phyloP scores from a whole-genome alignment of 2,329 filamentous ascomycete species.

The Colletotrichum somersetense region DNA sequence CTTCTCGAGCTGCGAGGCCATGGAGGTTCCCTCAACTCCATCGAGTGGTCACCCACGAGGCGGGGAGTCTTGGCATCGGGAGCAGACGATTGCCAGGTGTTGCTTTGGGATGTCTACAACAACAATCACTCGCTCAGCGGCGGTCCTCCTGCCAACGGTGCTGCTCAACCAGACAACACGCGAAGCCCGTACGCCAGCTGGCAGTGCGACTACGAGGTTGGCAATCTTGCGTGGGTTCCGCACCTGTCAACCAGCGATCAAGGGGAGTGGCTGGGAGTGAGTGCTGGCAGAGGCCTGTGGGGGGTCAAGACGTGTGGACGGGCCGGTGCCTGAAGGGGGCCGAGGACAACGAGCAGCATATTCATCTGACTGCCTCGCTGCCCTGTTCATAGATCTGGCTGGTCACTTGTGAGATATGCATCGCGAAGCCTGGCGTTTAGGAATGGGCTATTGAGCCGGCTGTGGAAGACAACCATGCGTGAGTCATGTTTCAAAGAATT shows the following conservation, averaged over 20 bases:
- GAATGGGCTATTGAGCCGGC: conserved; percentile 21
- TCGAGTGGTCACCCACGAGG: conserved; percentile 93
- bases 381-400: conserved; percentile 41
- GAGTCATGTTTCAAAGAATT: conserved; percentile 3
- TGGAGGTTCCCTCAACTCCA: conserved; percentile 85
- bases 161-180: conserved; percentile 66
- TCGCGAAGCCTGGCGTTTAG: conserved; percentile 45
- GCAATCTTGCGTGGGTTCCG: conserved; percentile 87
- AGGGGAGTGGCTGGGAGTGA: conserved; percentile 87
- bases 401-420: conserved; percentile 42
- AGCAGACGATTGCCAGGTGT: conserved; percentile 89
- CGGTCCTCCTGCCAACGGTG: conserved; percentile 61
- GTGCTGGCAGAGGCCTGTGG: conserved; percentile 85
- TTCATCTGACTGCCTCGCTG: conserved; percentile 22
- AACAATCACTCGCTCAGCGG: conserved; percentile 61
- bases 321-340: conserved; percentile 26
- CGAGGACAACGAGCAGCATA: conserved; percentile 28
- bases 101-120: conserved; percentile 94
- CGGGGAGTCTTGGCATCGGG: conserved; percentile 92
- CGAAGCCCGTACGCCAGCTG: conserved; percentile 81
- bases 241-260: conserved; percentile 75
- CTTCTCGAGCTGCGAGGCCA: conserved; percentile 94
- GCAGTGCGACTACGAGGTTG: conserved; percentile 89
- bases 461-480: conserved; percentile 18
- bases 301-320: conserved; percentile 65